Evolutionary conservation across 2,329 filamentous ascomycete genomes (phyloP), one percentile per base, ranked within the genome.

Genomic region (Immersiporthe knoxdaviesiana): DNA sequence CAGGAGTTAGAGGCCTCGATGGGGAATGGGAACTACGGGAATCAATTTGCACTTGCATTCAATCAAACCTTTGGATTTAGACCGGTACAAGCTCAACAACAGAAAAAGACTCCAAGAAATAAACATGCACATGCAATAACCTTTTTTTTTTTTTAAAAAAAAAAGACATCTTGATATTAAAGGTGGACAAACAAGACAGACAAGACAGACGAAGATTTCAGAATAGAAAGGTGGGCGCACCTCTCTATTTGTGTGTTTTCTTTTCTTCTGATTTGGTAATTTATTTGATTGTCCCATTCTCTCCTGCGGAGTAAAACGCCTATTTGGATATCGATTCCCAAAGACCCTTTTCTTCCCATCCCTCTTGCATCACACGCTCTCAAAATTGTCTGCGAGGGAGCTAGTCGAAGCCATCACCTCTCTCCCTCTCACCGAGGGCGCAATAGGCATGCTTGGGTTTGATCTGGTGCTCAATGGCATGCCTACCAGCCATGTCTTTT

Each of bases 271-370:
- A 56, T 30, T 56, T 56, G 52, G 52, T 35, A 35, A 35, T 60
- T 39, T 32, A 32, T 59, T 14, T n/a, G 21, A 21, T 58, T n/a
- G 35, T 35, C 58, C 44, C 58, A 60, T 24, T 37, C 32, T 58
- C 30, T 60, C 32, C 2, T 60, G 18, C 5, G 39, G 32, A 35
- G 58, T 39, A 60, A 60, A 64, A 54, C 62, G 41, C 60, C 37
- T 41, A 44, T 44, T 7, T 63, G 60, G 60, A 63, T 27, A 47
- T 63, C 37, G 37, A 44, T n/a, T 44, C 44, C 62, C 44, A 7
- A n/a, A 24, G 30, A 52, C 44, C 32, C 44, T n/a, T 27, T 8
- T 30, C 27, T 24, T 35, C 8, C 41, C 10, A 1, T 50, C 27
- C 21, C 41, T n/a, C 30, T 63, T 21, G 27, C 4, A n/a, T 37